These are phyloP conservation scores for Sporisorium graminicola DNA, from an alignment of 1,284 basidiomycete genomes.

Conservation along the genomic window DNA sequence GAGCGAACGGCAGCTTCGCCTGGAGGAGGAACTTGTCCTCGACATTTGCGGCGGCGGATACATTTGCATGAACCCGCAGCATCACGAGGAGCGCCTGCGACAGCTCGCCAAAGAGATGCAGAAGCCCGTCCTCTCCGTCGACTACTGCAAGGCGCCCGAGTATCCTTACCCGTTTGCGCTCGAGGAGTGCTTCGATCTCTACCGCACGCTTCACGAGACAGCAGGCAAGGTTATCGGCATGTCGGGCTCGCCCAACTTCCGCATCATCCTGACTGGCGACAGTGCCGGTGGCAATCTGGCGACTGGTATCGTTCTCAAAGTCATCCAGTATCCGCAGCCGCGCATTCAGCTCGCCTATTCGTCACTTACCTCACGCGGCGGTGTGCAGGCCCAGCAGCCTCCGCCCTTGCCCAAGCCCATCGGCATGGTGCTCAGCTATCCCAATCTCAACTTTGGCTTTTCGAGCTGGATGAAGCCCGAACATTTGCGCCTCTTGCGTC, in stretches of 20 bases:
- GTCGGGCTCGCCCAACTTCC: constrained; percentile 67
- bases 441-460: constrained; percentile 91
- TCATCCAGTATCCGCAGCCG: constrained; percentile 62
- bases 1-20: constrained; percentile 76
- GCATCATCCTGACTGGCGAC: constrained; percentile 61
- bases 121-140: constrained; percentile 85
- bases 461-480: constrained; percentile 89
- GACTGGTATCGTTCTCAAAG: constrained; percentile 56
- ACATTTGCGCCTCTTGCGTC: constrained; percentile 85
- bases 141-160: constrained; percentile 94
- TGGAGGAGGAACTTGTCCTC: constrained; percentile 60
- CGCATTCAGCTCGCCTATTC: constrained; percentile 58
- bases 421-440: constrained; percentile 82
- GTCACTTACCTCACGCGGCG: constrained; percentile 13
- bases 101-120: constrained; percentile 85
- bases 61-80: constrained; percentile 84
- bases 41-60: constrained; percentile 97
- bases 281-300: constrained; percentile 63
- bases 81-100: constrained; percentile 93
- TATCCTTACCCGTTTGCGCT: constrained; percentile 75
- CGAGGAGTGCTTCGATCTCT: constrained; percentile 92
- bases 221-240: constrained; percentile 85
- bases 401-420: constrained; percentile 75
- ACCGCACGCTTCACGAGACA: constrained; percentile 83
- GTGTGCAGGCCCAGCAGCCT: constrained; percentile 15